These are phyloP conservation scores for Fusarium sp. DNA, from an alignment of 2,329 filamentous ascomycete species.

Conservation along the genomic window DNA sequence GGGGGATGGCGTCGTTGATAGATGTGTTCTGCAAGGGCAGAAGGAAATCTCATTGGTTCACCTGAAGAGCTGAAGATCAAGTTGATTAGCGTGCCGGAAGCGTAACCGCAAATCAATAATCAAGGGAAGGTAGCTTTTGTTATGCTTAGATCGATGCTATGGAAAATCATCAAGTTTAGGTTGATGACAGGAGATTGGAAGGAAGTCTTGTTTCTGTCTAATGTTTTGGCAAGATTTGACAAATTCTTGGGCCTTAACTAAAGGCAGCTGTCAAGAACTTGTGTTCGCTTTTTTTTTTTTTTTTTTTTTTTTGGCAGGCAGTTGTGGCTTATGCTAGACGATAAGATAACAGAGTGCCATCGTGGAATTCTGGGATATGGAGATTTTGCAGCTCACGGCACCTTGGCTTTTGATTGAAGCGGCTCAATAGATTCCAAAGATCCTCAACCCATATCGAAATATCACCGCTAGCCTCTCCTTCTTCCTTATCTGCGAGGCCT, in stretches of 20 bases:
- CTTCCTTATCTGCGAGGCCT: background rate
- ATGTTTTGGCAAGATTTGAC: background rate
- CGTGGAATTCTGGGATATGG: constrained; percentile 34
- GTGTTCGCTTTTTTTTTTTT: too few relatives aligned
- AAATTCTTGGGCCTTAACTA: background rate
- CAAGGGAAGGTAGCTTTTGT: background rate
- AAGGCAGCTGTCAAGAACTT: background rate
- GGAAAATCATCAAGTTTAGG: too few relatives aligned
- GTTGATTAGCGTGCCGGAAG: constrained; percentile 1
- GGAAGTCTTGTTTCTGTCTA: background rate
- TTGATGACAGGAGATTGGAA: background rate
- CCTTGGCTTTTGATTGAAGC: constrained; percentile 27
- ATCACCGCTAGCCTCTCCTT: background rate
- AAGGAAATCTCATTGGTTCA: constrained; percentile 34
- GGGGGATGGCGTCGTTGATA: constrained; percentile 32
- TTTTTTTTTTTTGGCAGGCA: constrained; percentile 1
- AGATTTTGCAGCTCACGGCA: constrained; percentile 7
- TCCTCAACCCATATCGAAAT: constrained; percentile 2
- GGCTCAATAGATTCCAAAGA: constrained; percentile 18
- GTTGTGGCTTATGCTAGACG: constrained; percentile 12
- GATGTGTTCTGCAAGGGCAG: constrained; percentile 12
- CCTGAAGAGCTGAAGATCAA: constrained; percentile 16
- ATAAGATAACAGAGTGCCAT: constrained; percentile 45
- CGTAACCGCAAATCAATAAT: background rate
- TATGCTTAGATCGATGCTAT: background rate